Conservation (phyloP, 768 basidiomycete genomes). For the Antrodiella citrinella region DNA sequence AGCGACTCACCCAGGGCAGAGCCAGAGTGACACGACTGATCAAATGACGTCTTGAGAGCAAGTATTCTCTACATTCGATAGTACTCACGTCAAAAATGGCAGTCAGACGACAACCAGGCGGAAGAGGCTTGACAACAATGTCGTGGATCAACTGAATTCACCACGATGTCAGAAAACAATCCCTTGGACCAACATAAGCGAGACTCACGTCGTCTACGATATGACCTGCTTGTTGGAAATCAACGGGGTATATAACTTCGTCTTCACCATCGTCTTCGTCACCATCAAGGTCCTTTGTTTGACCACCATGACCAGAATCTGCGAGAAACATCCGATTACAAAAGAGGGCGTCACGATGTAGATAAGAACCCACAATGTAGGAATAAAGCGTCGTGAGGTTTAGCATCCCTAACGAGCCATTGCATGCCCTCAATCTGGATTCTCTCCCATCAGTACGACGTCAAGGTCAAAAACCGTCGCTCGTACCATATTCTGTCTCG, state of each 20-base stretch:
- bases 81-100: conserved; percentile 44
- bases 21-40: conserved; percentile 40
- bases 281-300: conserved; percentile 67
- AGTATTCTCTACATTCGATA: too few relatives aligned
- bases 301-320: conserved; percentile 97
- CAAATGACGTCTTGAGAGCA: neutral
- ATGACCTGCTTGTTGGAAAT: conserved; percentile 66
- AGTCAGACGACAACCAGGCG: conserved; percentile 61
- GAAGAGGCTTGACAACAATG: conserved; percentile 47
- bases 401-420: conserved; percentile 49
- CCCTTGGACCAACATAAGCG: neutral
- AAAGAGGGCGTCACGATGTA: conserved; percentile 44
- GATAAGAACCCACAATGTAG: conserved; percentile 39
- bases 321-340: conserved; percentile 35
- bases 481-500: conserved; percentile 43
- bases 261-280: conserved; percentile 78
- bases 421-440: conserved; percentile 42
- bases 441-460: neutral
- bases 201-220: conserved; percentile 69
- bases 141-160: conserved; percentile 31
- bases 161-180: neutral
- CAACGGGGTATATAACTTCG: conserved; percentile 87
- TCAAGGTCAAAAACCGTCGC: neutral
- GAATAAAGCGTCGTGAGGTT: conserved; percentile 46
- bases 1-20: conserved; percentile 31